These are phyloP conservation scores for Peronospora tabacina DNA, from an alignment of 352 stramenopile species.

Conservation along the genomic window DNA sequence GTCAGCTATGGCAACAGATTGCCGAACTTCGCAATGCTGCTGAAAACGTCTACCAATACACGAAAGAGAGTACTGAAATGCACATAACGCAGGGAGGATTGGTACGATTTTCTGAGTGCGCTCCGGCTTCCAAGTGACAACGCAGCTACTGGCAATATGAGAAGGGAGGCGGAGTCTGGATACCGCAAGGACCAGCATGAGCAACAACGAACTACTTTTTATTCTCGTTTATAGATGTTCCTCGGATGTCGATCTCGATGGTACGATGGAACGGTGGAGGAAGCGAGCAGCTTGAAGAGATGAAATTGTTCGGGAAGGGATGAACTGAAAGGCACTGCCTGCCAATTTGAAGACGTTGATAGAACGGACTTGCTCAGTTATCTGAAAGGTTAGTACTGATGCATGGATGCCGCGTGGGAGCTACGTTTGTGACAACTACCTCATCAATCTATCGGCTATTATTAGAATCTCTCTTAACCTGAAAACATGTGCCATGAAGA, in stretches of 20 bases:
- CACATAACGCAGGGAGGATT: slow-evolving; percentile 27
- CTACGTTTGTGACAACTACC: slow-evolving; percentile 75
- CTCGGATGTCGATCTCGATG: slow-evolving; percentile 57
- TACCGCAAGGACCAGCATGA: slow-evolving; percentile 31
- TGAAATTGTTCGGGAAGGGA: slow-evolving; percentile 77
- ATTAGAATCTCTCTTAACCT: slow-evolving; percentile 50
- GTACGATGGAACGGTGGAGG: slow-evolving; percentile 49
- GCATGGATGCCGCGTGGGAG: slow-evolving; percentile 20
- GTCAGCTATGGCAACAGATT: slow-evolving; percentile 41
- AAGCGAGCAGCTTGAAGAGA: slow-evolving; percentile 64
- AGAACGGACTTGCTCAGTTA: slow-evolving; percentile 53
- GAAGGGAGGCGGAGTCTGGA: neutral
- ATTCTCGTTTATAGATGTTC: slow-evolving; percentile 40
- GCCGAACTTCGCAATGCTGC: slow-evolving; percentile 35
- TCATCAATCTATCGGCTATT: slow-evolving; percentile 39
- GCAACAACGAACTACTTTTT: slow-evolving; percentile 21
- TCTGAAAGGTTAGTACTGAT: slow-evolving; percentile 35
- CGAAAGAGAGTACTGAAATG: slow-evolving; percentile 34
- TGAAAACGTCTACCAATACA: slow-evolving; percentile 46
- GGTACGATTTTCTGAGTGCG: slow-evolving; percentile 4
- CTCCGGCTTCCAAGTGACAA: slow-evolving; percentile 8
- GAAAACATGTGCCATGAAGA: slow-evolving; percentile 85
- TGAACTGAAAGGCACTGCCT: slow-evolving; percentile 42
- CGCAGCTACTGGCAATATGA: neutral
- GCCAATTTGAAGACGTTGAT: slow-evolving; percentile 66